phyloP scores from a whole-genome alignment of 805 yeast species.

The Lipomyces chichibuensis region DNA sequence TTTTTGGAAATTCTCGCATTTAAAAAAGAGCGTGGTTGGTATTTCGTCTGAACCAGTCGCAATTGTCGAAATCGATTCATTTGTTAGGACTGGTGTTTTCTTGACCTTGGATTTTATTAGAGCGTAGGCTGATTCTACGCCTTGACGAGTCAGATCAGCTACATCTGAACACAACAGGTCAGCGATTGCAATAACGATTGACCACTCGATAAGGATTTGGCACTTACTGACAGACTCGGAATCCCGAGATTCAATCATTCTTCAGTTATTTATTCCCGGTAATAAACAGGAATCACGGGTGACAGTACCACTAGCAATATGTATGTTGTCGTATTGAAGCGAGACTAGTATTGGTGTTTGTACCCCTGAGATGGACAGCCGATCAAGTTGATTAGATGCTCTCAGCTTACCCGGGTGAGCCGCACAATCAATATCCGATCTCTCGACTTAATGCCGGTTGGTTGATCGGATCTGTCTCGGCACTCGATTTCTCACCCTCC shows the following conservation, averaged over 20 bases:
- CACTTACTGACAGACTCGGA: neutral
- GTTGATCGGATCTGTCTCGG: no score
- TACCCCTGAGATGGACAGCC: no score
- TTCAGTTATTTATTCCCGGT: neutral
- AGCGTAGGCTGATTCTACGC: constrained; percentile 20
- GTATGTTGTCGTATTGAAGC: no score
- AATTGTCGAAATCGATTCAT: constrained; percentile 18
- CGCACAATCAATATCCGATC: no score
- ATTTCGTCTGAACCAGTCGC: neutral
- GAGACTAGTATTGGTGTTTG: no score
- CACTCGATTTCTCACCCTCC: no score
- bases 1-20: constrained; percentile 33
- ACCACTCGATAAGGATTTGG: neutral
- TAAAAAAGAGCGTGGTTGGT: constrained; percentile 20
- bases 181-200: neutral
- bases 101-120: constrained; percentile 13
- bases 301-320: neutral
- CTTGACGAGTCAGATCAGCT: constrained; percentile 13
- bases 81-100: constrained; percentile 23
- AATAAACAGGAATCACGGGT: neutral
- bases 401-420: no score
- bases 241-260: constrained; percentile 6
- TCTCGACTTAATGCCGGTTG: no score
- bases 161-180: neutral
- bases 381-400: no score